Evolutionary conservation across 345 rosid genomes (phyloP).

Genomic region (Populus ilicifolia): DNA sequence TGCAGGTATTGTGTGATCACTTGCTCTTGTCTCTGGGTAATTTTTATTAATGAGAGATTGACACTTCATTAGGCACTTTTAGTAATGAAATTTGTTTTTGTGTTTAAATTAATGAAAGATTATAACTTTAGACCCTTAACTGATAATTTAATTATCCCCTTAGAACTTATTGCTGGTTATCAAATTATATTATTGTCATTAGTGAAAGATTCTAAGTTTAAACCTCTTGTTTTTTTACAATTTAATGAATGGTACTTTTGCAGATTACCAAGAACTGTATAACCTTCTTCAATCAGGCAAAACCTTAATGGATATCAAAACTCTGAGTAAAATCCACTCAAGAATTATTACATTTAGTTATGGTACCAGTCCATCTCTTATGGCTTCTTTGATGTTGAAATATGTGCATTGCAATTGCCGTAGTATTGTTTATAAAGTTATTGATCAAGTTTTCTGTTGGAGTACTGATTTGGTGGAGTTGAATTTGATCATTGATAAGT

Average conservation of each 20-base stretch:
- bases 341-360: constrained; percentile 54
- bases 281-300: constrained; percentile 50
- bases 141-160: background rate
- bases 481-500: constrained; percentile 45
- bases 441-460: constrained; percentile 34
- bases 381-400: constrained; percentile 46
- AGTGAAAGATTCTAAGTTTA: too few relatives aligned
- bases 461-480: constrained; percentile 33
- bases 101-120: background rate
- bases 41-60: background rate
- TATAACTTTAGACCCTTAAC: background rate
- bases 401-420: constrained; percentile 42
- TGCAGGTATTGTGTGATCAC: background rate
- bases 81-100: background rate
- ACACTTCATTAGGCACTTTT: background rate
- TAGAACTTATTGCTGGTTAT: constrained; percentile 28
- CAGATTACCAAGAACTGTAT: constrained; percentile 43
- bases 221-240: too few relatives aligned
- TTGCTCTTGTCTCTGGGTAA: background rate
- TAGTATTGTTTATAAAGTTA: constrained; percentile 37
- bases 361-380: constrained; percentile 48
- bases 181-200: constrained; percentile 1
- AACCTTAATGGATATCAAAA: constrained; percentile 31
- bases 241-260: background rate
- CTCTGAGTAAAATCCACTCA: constrained; percentile 46